Evolutionary conservation across 768 basidiomycete genomes (phyloP), one percentile per base, ranked within the genome.

Genomic region (Dentipellis sp.): DNA sequence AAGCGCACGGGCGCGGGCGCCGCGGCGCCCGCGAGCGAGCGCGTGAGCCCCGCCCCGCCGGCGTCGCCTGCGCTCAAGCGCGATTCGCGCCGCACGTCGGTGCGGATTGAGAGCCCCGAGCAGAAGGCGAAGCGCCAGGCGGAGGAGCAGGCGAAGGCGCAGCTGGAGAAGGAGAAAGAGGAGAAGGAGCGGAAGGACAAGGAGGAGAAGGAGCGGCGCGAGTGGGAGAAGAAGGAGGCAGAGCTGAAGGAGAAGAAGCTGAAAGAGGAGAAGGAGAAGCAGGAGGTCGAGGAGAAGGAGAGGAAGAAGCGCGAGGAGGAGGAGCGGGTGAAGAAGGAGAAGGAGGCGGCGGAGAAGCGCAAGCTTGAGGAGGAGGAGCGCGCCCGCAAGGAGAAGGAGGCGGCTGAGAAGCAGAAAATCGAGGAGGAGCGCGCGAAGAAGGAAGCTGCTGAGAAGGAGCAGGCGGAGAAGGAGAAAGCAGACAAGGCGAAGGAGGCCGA

Each of bases 91-190:
- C 58, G 68, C 8, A 53, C 65, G 21, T 66, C 69, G 9, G 72
- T 91, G 34, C 78, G 87, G 58, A 78, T 91, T 59, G 87, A 91
- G 73, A 82, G 72, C 14, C 75, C 75, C 64, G 78, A 81, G 53
- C 77, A 79, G 23, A 80, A 80, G 64, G 69, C 71, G 62, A 75
- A 74, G 67, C 69, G 77, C 10, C 59, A 77, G 60, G 76, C 68
- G 63, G 71, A 74, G 53, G 63, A 62, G 48, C 65, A 65, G 62
- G 63, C 59, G 38, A 66, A 71, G 62, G 68, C 71, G 50, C 71
- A 68, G 19, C 65, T 67, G 46, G 71, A 71, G 48, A 63, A 68
- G 61, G 68, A 65, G 58, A 67, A 64, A 56, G 71, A 64, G 53
- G 75, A 78, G 59, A 70, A 72, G 51, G 68, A 69, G 54, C 69